Evolutionary conservation across 2,329 filamentous ascomycete genomes (phyloP), one percentile per base, ranked within the genome.

Genomic region (Neofusicoccum cordaticola): DNA sequence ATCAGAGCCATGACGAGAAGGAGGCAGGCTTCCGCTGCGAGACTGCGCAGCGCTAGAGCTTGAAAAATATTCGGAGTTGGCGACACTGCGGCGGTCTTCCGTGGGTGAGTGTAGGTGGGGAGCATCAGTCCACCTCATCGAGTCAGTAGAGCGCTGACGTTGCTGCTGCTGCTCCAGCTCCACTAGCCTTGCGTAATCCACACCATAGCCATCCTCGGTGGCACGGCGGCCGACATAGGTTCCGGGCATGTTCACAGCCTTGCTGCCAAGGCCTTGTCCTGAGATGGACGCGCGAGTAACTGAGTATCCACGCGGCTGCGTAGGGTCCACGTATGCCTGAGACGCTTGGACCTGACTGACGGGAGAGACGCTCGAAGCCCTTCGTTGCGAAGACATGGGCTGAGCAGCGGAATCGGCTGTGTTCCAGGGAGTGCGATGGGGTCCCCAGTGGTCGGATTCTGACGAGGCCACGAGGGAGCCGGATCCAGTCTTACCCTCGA

Each of bases 391-490:
- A 13, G 74, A 66, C 53, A 68, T 70, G 15, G 74, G 63, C 37
- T 64, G 67, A 13, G 71, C 53, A 15, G 67, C 65, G 12, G 65
- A 68, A 51, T 86, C 84, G 27, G 81, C 70, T 6, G 78, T 77
- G 67, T 83, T 84, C 90, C 90, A 92, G 15, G 85, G 83, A 47
- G 56, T 79, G 67, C 79, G 82, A 60, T 81, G 78, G 51, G 80
- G 80, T 60, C 76, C 77, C 87, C 88, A 91, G 52, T 83, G 80
- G 69, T 91, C 88, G 17, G 86, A 85, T 71, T 92, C 88, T 9
- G 90, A 90, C 47, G 87, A 86, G 50, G 86, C 83, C 66, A 90
- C 83, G 44, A 93, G 81, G 65, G 89, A 90, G 66, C 87, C 84
- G 5, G 90, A 91, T 56, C 90, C 90, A 3, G 86, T 88, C 71